Conservation (phyloP, 2,329 filamentous ascomycete species). For the Talaromyces pinophilus region DNA sequence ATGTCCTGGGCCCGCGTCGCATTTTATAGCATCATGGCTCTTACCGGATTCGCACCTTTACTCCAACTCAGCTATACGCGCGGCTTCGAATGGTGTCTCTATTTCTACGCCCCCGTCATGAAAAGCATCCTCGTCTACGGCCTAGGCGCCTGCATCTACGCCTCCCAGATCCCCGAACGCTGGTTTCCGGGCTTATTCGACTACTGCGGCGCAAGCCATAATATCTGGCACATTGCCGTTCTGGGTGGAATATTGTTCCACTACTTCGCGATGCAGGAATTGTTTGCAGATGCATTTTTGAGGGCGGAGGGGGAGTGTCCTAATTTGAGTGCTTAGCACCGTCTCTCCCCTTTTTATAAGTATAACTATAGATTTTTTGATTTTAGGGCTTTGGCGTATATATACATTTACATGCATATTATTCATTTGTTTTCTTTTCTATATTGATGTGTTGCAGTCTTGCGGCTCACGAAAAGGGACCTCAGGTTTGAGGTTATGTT, state of each 20-base stretch:
- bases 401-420: neutral
- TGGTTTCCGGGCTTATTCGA: conserved; percentile 94
- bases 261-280: conserved; percentile 92
- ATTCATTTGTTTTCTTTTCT: neutral
- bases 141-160: conserved; percentile 80
- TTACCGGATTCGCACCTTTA: conserved; percentile 86
- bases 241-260: conserved; percentile 96
- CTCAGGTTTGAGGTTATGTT: neutral
- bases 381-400: neutral
- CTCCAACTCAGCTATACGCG: conserved; percentile 78
- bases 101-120: conserved; percentile 84
- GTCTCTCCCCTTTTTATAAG: too few relatives aligned
- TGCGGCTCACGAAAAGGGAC: neutral
- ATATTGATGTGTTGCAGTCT: neutral
- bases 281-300: conserved; percentile 77
- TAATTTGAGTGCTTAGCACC: conserved; percentile 12
- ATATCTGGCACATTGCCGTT: conserved; percentile 95
- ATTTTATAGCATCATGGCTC: conserved; percentile 84
- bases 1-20: conserved; percentile 91
- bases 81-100: conserved; percentile 75
- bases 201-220: conserved; percentile 92
- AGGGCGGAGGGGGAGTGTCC: conserved; percentile 58
- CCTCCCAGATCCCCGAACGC: conserved; percentile 86
- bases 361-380: neutral
- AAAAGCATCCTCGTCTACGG: conserved; percentile 89